Conservation (phyloP, 208 protist genomes). For the Trypanosoma brucei region DNA sequence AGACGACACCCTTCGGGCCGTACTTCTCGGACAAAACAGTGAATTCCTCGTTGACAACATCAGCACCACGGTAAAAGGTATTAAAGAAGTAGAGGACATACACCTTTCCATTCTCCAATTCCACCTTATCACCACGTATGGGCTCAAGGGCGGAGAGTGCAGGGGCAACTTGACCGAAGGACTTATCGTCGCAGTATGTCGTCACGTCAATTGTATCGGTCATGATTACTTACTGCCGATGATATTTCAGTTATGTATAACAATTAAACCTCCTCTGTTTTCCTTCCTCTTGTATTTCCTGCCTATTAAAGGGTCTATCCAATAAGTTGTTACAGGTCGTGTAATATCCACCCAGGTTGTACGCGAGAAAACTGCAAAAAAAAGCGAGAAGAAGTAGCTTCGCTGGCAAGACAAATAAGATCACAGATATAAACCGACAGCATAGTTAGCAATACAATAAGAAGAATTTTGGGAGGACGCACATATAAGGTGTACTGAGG, state of each 20-base stretch:
- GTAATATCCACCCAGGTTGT: too few relatives aligned
- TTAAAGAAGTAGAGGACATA: conserved; percentile 91
- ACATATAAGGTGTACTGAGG: too few relatives aligned
- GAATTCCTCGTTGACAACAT: conserved; percentile 87
- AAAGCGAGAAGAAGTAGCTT: too few relatives aligned
- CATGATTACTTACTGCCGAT: conserved; percentile 28
- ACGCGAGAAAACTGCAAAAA: too few relatives aligned
- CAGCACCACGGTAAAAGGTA: conserved; percentile 89
- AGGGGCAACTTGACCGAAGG: conserved; percentile 63
- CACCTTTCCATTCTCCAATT: conserved; percentile 50
- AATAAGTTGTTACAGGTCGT: too few relatives aligned
- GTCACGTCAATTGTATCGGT: conserved; percentile 80
- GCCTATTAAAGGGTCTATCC: too few relatives aligned
- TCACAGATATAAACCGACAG: too few relatives aligned
- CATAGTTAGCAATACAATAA: too few relatives aligned
- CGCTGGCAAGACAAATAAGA: too few relatives aligned
- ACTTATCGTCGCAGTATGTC: conserved; percentile 83
- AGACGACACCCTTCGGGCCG: conserved; percentile 48
- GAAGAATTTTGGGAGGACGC: too few relatives aligned
- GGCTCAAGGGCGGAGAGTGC: conserved; percentile 51
- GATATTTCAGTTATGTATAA: conserved; percentile 4
- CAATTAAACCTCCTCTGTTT: conserved; percentile 2
- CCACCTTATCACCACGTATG: conserved; percentile 71
- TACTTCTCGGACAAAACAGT: conserved; percentile 78
- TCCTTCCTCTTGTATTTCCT: neutral